Evolutionary conservation across 2,329 filamentous ascomycete genomes (phyloP), one percentile per base, ranked within the genome.

Genomic region (Ambrosiella xylebori): DNA sequence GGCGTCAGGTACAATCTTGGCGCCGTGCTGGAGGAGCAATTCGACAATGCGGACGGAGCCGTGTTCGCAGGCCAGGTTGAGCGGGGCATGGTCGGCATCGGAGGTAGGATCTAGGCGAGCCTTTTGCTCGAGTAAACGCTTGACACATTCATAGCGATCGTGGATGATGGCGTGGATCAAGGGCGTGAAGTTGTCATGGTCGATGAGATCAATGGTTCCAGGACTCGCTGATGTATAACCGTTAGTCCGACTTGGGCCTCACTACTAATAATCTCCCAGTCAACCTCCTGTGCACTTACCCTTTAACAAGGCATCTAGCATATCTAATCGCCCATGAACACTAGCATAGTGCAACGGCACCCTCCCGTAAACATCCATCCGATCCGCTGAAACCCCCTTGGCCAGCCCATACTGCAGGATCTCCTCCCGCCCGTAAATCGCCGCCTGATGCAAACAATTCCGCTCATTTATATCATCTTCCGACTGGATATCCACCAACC

Each of bases 391-490:
- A 39, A 96, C 88, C 3, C 80, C 81, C 51, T 79, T 81, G 1
- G 78, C 73, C n/a, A 98, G 73, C 3, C 86, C 90, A 63, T 85
- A 82, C 55, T 80, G 74, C 60, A 97, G 74, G 37, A 96, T 86
- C 64, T 86, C 84, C 8, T 79, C 72, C 65, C 90, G 90, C 17
- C 90, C 90, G 61, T 94, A 95, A 56, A 97, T 96, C 0, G 90
- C 85, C n/a, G 93, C 88, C 71, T 97, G 93, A 65, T 98, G 93
- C 52, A 98, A 76, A 66, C 90, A 95, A 65, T 96, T 98, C 45
- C 93, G 80, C 71, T 96, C 91, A 65, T 97, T 98, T 69, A 98
- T 97, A 65, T 96, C 90, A 67, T 98, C 93, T 65, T 95, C 88
- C 0, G 89, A 93, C 65, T 88, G 83, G n/a, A 96, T 78, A 68